Conservation (phyloP, 2,329 filamentous ascomycete species). For the Phialemonium atrogriseum region DNA sequence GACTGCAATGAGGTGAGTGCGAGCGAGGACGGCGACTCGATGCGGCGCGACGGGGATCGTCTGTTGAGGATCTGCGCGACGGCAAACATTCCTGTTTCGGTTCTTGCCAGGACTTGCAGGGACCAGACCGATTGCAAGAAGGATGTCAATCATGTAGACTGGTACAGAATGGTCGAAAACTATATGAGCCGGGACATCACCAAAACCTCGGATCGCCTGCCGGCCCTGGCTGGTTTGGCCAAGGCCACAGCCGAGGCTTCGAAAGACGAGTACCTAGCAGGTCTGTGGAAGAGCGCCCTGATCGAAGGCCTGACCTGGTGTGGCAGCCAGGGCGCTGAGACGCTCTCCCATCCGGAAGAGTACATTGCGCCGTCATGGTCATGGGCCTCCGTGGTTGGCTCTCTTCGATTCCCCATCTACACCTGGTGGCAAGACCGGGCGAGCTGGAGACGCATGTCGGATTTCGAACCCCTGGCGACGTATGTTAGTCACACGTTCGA, state of each 20-base stretch:
- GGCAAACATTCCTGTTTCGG: slow-evolving; percentile 4
- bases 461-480: slow-evolving; percentile 11
- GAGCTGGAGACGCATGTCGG: slow-evolving; percentile 10
- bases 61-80: slow-evolving; percentile 8
- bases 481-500: slow-evolving; percentile 5
- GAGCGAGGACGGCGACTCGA: slow-evolving; percentile 12
- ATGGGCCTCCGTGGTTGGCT: slow-evolving; percentile 13
- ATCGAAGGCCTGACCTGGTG: slow-evolving; percentile 12
- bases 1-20: slow-evolving; percentile 11
- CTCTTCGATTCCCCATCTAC: slow-evolving; percentile 12
- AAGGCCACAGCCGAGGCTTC: slow-evolving; percentile 6
- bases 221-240: slow-evolving; percentile 18
- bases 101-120: slow-evolving; percentile 6
- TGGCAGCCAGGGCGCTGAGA: not conserved
- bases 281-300: slow-evolving; percentile 14
- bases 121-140: not conserved
- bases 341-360: not conserved
- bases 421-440: slow-evolving; percentile 10
- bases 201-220: slow-evolving; percentile 15
- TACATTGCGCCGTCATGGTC: slow-evolving; percentile 16
- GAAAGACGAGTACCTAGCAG: slow-evolving; percentile 12
- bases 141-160: slow-evolving; percentile 8
- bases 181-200: slow-evolving; percentile 16
- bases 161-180: slow-evolving; percentile 13
- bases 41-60: slow-evolving; percentile 1